Conservation (phyloP, 2,329 filamentous ascomycete species). For the Pseudogymnoascus sp. region DNA sequence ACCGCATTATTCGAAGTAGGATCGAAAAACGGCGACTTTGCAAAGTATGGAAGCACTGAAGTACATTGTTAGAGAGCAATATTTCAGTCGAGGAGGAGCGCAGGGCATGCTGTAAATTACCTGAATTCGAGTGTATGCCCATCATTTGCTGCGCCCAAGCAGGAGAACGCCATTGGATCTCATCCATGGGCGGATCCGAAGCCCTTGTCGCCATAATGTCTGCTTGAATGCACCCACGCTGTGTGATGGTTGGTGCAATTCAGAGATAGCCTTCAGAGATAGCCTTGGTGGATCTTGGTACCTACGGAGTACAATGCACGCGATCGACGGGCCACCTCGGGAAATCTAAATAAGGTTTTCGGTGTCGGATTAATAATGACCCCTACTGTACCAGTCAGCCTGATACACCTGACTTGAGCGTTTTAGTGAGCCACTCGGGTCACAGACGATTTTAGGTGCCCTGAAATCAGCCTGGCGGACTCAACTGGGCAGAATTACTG, state of each 20-base stretch:
- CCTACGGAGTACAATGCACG: neutral
- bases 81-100: neutral
- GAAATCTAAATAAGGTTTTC: conserved; percentile 5
- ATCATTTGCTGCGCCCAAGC: conserved; percentile 40
- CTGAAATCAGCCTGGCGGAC: neutral
- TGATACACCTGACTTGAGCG: neutral
- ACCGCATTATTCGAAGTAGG: conserved; percentile 60
- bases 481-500: neutral
- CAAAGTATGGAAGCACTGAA: conserved; percentile 58
- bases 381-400: neutral
- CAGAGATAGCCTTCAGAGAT: neutral
- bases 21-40: conserved; percentile 61
- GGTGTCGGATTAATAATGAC: neutral
- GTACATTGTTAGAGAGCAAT: neutral
- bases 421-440: conserved; percentile 2
- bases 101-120: conserved; percentile 13
- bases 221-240: neutral
- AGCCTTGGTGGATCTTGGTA: conserved; percentile 3
- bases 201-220: neutral
- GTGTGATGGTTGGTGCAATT: conserved; percentile 1
- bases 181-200: conserved; percentile 49
- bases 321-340: neutral
- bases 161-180: conserved; percentile 59
- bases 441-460: neutral
- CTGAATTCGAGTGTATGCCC: conserved; percentile 53